Evolutionary conservation across 805 yeast genomes (phyloP).

Genomic region (Metschnikowia corniflorae): DNA sequence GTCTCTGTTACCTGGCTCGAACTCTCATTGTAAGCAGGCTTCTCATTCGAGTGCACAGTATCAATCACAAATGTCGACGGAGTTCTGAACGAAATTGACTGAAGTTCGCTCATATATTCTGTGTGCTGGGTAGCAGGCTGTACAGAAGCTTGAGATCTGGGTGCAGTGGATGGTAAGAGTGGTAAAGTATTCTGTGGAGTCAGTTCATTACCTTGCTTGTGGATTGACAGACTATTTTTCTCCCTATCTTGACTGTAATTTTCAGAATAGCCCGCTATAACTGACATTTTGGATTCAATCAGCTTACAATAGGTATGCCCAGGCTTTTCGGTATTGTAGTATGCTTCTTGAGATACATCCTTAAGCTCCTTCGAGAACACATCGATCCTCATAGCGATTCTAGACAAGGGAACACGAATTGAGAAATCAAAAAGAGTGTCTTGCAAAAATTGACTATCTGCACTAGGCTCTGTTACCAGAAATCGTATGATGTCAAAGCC

Average conservation of each 20-base stretch:
- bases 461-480: conserved; percentile 3
- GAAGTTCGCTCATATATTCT: neutral
- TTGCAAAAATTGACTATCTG: conserved; percentile 2
- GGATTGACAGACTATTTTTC: too few relatives aligned
- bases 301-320: neutral
- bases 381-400: conserved; percentile 7
- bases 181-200: neutral
- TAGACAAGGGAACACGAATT: conserved; percentile 8
- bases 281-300: neutral
- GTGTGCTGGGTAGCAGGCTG: neutral
- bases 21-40: conserved; percentile 1
- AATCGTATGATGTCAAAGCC: conserved; percentile 5
- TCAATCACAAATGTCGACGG: conserved; percentile 3
- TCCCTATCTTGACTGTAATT: too few relatives aligned
- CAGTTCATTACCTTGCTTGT: neutral
- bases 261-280: neutral
- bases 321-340: neutral
- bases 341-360: too few relatives aligned
- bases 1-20: conserved; percentile 10
- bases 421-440: conserved; percentile 7
- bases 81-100: conserved; percentile 2
- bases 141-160: neutral
- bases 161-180: neutral
- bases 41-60: conserved; percentile 1
- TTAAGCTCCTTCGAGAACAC: conserved; percentile 4